These are phyloP conservation scores for Phytophthora palmivora DNA, from an alignment of 352 stramenopile genomes.

Conservation along the genomic window DNA sequence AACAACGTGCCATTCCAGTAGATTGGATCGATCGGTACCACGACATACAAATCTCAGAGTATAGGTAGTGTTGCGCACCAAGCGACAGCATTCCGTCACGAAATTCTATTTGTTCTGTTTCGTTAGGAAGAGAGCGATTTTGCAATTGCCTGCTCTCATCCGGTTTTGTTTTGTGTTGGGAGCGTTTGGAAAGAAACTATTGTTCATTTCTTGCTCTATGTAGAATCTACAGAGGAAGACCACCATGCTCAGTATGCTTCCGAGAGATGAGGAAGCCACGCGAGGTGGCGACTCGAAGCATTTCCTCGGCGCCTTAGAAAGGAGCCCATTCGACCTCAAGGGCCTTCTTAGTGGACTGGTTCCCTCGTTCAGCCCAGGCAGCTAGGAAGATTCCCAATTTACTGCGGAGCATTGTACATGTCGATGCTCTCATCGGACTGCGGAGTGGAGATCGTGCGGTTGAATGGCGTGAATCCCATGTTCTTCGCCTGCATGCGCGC, in stretches of 20 bases:
- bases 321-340: constrained; percentile 6
- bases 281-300: constrained; percentile 22
- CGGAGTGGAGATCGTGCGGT: constrained; percentile 78
- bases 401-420: constrained; percentile 90
- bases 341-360: constrained; percentile 24
- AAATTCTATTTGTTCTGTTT: constrained; percentile 37
- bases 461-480: constrained; percentile 77
- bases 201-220: constrained; percentile 52
- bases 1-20: constrained; percentile 77
- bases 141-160: constrained; percentile 11
- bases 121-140: constrained; percentile 15
- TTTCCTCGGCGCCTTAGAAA: constrained; percentile 15
- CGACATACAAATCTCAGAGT: constrained; percentile 18
- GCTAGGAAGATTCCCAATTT: constrained; percentile 31
- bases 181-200: constrained; percentile 34
- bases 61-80: constrained; percentile 19
- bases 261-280: constrained; percentile 21
- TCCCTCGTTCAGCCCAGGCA: constrained; percentile 19
- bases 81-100: constrained; percentile 26
- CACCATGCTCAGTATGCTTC: constrained; percentile 25
- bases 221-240: constrained; percentile 37
- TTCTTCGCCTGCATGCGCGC: constrained; percentile 89
- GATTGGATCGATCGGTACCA: constrained; percentile 28
- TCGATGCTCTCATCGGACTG: constrained; percentile 88
- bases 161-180: constrained; percentile 8